Conservation (phyloP, 208 protist genomes). For the Leishmania turanica region DNA sequence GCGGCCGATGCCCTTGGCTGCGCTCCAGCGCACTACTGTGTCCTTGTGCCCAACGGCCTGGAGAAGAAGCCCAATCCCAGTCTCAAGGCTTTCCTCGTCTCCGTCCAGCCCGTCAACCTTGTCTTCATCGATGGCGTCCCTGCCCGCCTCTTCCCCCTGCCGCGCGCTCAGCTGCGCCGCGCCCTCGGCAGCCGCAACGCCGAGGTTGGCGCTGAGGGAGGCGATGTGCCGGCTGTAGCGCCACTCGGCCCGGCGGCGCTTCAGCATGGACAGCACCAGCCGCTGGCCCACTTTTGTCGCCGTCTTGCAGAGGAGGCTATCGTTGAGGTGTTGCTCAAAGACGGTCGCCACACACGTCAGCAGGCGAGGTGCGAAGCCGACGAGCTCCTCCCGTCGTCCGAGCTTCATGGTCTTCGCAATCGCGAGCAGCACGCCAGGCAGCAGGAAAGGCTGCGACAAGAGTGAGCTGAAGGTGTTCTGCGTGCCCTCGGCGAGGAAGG, state of each 20-base stretch:
- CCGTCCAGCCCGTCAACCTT: conserved; percentile 53
- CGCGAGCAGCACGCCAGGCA: conserved; percentile 85
- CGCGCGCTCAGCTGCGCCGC: background rate
- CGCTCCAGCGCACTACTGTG: conserved; percentile 96
- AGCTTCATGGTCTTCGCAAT: conserved; percentile 93
- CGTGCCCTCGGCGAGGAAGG: conserved; percentile 28
- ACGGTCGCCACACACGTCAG: conserved; percentile 43
- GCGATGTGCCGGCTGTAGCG: conserved; percentile 82
- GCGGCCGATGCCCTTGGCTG: conserved; percentile 97
- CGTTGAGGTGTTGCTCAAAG: conserved; percentile 30
- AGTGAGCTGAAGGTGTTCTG: conserved; percentile 24
- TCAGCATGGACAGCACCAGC: conserved; percentile 88
- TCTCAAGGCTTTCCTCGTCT: conserved; percentile 75
- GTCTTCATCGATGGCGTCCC: conserved; percentile 34
- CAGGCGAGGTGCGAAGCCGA: conserved; percentile 57
- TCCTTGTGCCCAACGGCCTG: conserved; percentile 85
- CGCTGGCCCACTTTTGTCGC: conserved; percentile 93
- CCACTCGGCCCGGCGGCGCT: conserved; percentile 88
- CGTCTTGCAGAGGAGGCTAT: conserved; percentile 85
- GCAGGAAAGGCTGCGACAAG: conserved; percentile 31
- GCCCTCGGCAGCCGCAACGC: conserved; percentile 7
- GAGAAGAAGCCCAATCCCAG: conserved; percentile 72
- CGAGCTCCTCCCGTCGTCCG: conserved; percentile 87
- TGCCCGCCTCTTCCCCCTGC: conserved; percentile 1
- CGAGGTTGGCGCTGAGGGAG: conserved; percentile 75